These are phyloP conservation scores for Protomyces inundatus DNA, from an alignment of 1,139 yeast genomes.

Conservation along the genomic window DNA sequence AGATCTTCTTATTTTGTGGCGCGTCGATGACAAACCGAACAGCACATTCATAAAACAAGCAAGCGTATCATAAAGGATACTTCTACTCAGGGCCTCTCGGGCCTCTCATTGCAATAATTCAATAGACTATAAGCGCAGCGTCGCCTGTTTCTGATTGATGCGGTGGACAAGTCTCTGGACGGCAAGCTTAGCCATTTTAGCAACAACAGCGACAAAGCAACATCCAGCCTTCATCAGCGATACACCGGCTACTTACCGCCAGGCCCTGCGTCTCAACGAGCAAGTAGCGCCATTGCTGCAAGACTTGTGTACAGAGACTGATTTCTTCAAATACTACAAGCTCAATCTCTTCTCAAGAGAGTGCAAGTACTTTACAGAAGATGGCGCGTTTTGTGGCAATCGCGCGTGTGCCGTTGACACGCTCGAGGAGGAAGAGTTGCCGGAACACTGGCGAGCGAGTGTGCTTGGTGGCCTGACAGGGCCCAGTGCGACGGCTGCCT, in stretches of 20 bases:
- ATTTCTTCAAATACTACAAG: conserved; percentile 81
- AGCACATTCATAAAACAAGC: too few relatives aligned
- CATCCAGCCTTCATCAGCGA: conserved; percentile 3
- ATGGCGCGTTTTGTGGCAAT: conserved; percentile 76
- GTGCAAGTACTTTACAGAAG: conserved; percentile 84
- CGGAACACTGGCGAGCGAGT: conserved; percentile 69
- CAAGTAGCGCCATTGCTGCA: conserved; percentile 46
- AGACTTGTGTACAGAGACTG: conserved; percentile 42
- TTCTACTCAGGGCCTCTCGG: too few relatives aligned
- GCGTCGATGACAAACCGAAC: too few relatives aligned
- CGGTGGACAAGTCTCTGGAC: too few relatives aligned
- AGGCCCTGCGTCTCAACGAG: conserved; percentile 5
- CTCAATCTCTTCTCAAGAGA: conserved; percentile 70
- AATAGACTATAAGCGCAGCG: too few relatives aligned
- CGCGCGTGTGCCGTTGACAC: conserved; percentile 91
- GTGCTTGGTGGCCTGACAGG: conserved; percentile 54
- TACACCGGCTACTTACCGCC: conserved; percentile 5
- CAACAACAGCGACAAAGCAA: not conserved
- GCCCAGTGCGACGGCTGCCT: conserved; percentile 35
- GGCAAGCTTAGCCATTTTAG: not conserved
- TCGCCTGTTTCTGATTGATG: too few relatives aligned
- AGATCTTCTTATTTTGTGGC: too few relatives aligned
- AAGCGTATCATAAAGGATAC: too few relatives aligned
- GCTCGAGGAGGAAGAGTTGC: conserved; percentile 51
- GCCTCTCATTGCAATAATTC: too few relatives aligned